These are phyloP conservation scores for Vigna nakashimae DNA, from an alignment of 306 rosid genomes.

Conservation along the genomic window DNA sequence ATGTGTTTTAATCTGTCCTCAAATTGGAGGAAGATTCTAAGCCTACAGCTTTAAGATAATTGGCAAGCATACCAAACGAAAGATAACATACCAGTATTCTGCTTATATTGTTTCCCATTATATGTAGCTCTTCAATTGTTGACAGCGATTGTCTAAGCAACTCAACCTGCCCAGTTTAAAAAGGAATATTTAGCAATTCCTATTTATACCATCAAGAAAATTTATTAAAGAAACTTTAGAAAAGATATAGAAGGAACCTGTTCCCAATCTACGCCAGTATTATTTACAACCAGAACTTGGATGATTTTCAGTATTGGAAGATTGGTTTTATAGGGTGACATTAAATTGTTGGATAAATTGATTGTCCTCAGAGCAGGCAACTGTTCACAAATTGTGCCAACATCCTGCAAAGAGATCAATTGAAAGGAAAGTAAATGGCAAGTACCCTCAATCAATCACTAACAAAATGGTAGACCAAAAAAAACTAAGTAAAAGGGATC, in stretches of 20 bases:
- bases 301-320: slow-evolving; percentile 66
- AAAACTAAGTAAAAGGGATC: slow-evolving; percentile 1
- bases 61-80: slow-evolving; percentile 35
- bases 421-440: slow-evolving; percentile 35
- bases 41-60: slow-evolving; percentile 16
- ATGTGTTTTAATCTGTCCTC: slow-evolving; percentile 3
- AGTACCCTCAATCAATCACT: slow-evolving; percentile 24
- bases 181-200: slow-evolving; percentile 41
- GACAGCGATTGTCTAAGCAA: slow-evolving; percentile 66
- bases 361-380: slow-evolving; percentile 69
- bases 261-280: slow-evolving; percentile 76
- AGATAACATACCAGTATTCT: slow-evolving; percentile 61
- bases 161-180: slow-evolving; percentile 71
- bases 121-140: slow-evolving; percentile 87
- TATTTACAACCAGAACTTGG: slow-evolving; percentile 71
- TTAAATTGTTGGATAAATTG: slow-evolving; percentile 74
- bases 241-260: slow-evolving; percentile 60
- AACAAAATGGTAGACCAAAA: slow-evolving; percentile 9
- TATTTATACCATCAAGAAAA: neutral
- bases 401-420: slow-evolving; percentile 70
- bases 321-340: slow-evolving; percentile 62
- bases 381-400: slow-evolving; percentile 79
- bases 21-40: slow-evolving; percentile 23
- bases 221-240: slow-evolving; percentile 23
- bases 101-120: slow-evolving; percentile 82